Conservation (phyloP, 371 early-diverging fungal genomes). For the Mucor velutinosus region DNA sequence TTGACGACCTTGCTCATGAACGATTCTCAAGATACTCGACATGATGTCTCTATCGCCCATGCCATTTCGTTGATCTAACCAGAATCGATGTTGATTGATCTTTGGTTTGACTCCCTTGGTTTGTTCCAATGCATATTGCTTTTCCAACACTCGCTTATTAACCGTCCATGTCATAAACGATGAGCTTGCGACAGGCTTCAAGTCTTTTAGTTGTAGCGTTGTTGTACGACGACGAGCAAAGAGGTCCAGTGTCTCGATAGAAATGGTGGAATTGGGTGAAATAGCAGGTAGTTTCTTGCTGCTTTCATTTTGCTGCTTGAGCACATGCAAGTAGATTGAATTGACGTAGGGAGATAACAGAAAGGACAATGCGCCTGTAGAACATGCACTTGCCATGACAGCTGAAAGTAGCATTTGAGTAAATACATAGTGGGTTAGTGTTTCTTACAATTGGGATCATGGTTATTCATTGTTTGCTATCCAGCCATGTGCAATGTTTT, state of each 20-base stretch:
- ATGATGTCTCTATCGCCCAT: constrained; percentile 40
- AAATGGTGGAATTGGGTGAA: constrained; percentile 42
- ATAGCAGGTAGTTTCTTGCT: constrained; percentile 12
- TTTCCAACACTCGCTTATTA: constrained; percentile 20
- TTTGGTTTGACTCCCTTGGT: constrained; percentile 14
- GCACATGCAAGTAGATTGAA: constrained; percentile 32
- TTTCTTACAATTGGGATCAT: constrained; percentile 20
- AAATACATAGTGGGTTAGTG: constrained; percentile 32
- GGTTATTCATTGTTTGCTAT: background rate
- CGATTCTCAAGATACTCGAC: constrained; percentile 38
- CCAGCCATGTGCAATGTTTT: background rate
- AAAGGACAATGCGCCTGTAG: constrained; percentile 49
- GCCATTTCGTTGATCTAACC: constrained; percentile 46
- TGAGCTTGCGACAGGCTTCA: constrained; percentile 26
- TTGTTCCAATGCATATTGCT: constrained; percentile 21
- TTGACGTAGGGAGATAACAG: constrained; percentile 49
- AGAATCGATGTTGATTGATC: constrained; percentile 40
- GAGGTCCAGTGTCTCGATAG: constrained; percentile 47
- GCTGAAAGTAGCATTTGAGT: constrained; percentile 35
- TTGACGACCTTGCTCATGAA: constrained; percentile 34
- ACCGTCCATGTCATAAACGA: constrained; percentile 44
- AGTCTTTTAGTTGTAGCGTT: constrained; percentile 35
- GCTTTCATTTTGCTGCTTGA: background rate
- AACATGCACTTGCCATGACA: constrained; percentile 44
- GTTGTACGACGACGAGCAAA: constrained; percentile 34